Percentiles rank a stretch among this genome's conserved stretches.
These are phyloP conservation scores for Brasilioporus rufonigricans DNA, from an alignment of 768 basidiomycete species.

Conservation along the genomic window DNA sequence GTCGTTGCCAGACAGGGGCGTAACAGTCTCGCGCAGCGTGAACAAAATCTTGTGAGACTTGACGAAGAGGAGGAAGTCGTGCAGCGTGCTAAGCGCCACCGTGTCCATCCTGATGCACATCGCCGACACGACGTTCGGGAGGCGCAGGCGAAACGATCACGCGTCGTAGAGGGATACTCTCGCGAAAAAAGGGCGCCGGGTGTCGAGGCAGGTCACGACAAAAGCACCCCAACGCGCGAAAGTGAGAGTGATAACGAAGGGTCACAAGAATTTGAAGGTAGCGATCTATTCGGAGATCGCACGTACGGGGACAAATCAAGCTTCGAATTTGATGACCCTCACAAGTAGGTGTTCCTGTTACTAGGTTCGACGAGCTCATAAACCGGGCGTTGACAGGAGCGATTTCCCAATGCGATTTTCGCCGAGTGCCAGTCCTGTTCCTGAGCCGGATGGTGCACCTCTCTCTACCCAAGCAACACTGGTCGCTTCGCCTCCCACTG, in stretches of 20 bases:
- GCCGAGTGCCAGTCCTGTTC: not conserved
- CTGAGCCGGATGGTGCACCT: slow-evolving; percentile 7
- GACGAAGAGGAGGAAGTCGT: slow-evolving; percentile 6
- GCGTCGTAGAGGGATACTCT: not conserved
- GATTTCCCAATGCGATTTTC: not conserved
- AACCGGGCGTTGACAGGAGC: not conserved
- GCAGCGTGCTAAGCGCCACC: slow-evolving; percentile 15
- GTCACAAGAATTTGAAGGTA: slow-evolving; percentile 12
- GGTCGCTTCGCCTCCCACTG: slow-evolving; percentile 17
- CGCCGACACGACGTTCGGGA: not conserved
- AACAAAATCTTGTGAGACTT: not conserved
- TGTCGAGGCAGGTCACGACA: not conserved
- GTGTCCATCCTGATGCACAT: not conserved
- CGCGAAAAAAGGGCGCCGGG: not conserved
- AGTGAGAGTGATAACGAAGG: not conserved
- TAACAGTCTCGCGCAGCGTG: not conserved
- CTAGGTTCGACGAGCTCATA: not conserved
- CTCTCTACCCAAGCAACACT: slow-evolving; percentile 27
- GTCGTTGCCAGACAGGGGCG: not conserved
- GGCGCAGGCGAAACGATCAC: slow-evolving; percentile 14
- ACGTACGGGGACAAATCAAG: not conserved
- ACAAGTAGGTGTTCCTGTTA: slow-evolving; percentile 12
- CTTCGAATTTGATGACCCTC: not conserved
- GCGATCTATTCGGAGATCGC: slow-evolving; percentile 24
- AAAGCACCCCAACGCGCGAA: not conserved